Base-by-base conservation (phyloP, 2,329 filamentous ascomycete species). In the Mycosphaerella arachidis region DNA sequence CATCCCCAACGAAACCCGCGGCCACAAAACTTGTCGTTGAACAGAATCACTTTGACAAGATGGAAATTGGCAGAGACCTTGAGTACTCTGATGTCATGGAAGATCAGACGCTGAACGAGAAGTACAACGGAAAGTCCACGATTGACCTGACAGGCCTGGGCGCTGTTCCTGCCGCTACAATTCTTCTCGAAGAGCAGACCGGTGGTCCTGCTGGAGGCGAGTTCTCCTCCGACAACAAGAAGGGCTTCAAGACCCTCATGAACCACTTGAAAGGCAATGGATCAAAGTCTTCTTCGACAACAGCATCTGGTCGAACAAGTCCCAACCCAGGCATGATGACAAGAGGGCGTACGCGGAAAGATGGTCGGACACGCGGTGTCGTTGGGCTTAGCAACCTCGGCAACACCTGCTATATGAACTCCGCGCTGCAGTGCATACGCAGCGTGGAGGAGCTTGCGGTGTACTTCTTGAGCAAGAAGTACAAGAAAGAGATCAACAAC, bases 391-490 rank as follows among this genome's bases (percentile, higher is more conserved):
- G 85, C 64, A 99, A 99, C 71, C 79, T 99, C 13, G 94, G 94
- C 53, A 99, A 99, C 71, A 97, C 94, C 0, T 99, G 94, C 76
- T 99, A 99, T 77, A 97, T 97, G 92, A 97, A 97, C 75, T 96
- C 93, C 24, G 94, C 94, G 9, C 80, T 97, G 57, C 94, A 99
- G 73, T 99, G 94, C 73, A 85, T 99, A 55, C 87, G 93, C 54
- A 95, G 91, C 68, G 92, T 97, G 0, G 91, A 96, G 71, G 94
- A 99, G 75, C 78, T 99, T 64, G 93, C 91, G 5, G 87, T 92
- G 70, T 99, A 96, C 75, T 97, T 99, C 75, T 76, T 97, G 53
- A 81, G 75, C 70, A 72, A 86, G 60, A 83, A 87, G 63, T 92
- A 90, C 76, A 85, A 88, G 68, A 78, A 82, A 55, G 93, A 99